Base-by-base conservation (phyloP, 169 alveolate genomes). In the Plasmodium vivax region DNA sequence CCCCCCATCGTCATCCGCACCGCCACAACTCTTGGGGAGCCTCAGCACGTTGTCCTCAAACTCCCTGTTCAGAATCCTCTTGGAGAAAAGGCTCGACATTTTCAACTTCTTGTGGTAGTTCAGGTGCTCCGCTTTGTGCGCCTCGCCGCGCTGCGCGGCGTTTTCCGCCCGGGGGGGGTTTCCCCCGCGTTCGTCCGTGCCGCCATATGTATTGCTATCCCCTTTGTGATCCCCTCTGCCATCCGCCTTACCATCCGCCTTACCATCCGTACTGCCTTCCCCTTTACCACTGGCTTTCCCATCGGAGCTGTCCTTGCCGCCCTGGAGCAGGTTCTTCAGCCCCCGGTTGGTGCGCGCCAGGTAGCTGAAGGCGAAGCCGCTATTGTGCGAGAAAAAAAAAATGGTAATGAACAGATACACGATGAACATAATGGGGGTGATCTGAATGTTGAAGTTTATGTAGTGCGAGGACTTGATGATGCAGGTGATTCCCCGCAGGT, bases 351-450 rank as follows among this genome's bases (percentile, higher is more conserved):
- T 92, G 34, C 43, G 47, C 5, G 92, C 56, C 16, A 92, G 77
- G 43, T 92, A 92, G 1, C 56, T 82, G 32, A 92, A 41, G 0
- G 95, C 95, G 82, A 92, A 92, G 14, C 56, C 72, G 14, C 82
- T 81, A 83, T 92, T 92, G 23, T 92, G 92, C 12, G 95, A 92
- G n/a, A 92, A 92, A 51, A 92, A 92, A 38, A 82, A 92, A 16
- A 92, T 92, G 0, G 92, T 92, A 30, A 92, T 92, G 82, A 92
- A 92, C 41, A 92, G 43, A 68, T 92, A 92, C 1, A 92, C 92
- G 38, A 92, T 73, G 38, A 72, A 92, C 27, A 92, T 45, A 8
- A 92, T 92, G 1, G 95, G 95, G 5, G 92, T 92, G 9, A 92
- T 92, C 32, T 92, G 95, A 9, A 92, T 82, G 27, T 92, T 92